These are phyloP conservation scores for Pseudomicrostroma phylloplanum DNA, from an alignment of 1,284 basidiomycete species.

Conservation along the genomic window DNA sequence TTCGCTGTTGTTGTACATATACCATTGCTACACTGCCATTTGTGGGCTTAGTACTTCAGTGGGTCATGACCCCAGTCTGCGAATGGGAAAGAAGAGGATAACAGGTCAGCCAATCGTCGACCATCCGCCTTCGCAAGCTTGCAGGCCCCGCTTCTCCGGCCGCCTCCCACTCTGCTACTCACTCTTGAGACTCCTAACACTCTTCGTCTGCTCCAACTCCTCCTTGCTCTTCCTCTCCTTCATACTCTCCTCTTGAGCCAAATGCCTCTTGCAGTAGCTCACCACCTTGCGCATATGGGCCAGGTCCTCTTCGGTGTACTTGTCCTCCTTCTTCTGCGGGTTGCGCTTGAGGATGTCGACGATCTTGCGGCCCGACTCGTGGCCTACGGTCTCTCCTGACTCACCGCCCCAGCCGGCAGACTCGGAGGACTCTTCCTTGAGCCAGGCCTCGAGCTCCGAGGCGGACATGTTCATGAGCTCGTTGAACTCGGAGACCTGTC, in stretches of 20 bases:
- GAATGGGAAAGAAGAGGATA: background rate
- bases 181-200: constrained; percentile 35
- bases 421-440: constrained; percentile 37
- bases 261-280: constrained; percentile 48
- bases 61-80: constrained; percentile 31
- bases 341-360: constrained; percentile 48
- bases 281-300: constrained; percentile 50
- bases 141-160: background rate
- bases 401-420: constrained; percentile 33
- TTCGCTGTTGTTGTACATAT: too few relatives aligned
- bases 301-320: constrained; percentile 44
- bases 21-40: too few relatives aligned
- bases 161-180: constrained; percentile 13
- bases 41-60: constrained; percentile 9
- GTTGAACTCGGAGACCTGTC: constrained; percentile 32
- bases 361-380: constrained; percentile 38
- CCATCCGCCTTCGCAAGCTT: background rate
- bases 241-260: constrained; percentile 35
- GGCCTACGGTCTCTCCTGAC: constrained; percentile 38
- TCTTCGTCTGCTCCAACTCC: constrained; percentile 37
- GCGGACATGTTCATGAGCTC: constrained; percentile 49
- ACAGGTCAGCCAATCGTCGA: background rate
- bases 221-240: constrained; percentile 26
- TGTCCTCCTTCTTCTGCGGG: constrained; percentile 39
- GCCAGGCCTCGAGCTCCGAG: constrained; percentile 42